Evolutionary conservation across 805 yeast species (phyloP).

Genomic region (Teunomyces stri): DNA sequence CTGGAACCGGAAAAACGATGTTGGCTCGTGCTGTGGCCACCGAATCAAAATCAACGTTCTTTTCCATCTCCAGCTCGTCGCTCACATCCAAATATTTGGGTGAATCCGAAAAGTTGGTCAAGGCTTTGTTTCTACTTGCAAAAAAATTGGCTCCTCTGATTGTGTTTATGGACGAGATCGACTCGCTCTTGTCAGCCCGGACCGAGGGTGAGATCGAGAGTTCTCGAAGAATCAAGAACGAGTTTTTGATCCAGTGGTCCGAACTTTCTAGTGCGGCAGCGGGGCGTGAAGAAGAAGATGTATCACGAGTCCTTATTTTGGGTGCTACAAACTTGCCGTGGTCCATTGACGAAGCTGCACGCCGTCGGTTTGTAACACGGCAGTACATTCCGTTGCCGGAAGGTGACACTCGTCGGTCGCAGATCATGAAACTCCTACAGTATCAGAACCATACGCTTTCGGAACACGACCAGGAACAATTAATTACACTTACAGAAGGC

Average conservation of each 20-base stretch:
- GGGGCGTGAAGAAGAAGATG: slow-evolving; percentile 51
- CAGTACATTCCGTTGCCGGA: slow-evolving; percentile 96
- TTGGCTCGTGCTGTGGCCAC: slow-evolving; percentile 95
- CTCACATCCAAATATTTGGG: slow-evolving; percentile 86
- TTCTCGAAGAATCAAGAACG: slow-evolving; percentile 85
- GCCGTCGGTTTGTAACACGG: slow-evolving; percentile 86
- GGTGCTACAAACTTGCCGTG: slow-evolving; percentile 97
- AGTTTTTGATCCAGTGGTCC: slow-evolving; percentile 93
- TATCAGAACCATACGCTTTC: slow-evolving; percentile 71
- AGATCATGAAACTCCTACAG: slow-evolving; percentile 61
- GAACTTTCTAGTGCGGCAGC: slow-evolving; percentile 83
- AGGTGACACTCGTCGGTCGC: slow-evolving; percentile 71
- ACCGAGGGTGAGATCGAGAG: slow-evolving; percentile 81
- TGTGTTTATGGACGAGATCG: slow-evolving; percentile 94
- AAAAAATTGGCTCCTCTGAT: slow-evolving; percentile 86
- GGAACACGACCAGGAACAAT: slow-evolving; percentile 57
- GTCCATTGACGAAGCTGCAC: slow-evolving; percentile 96
- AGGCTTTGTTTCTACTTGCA: slow-evolving; percentile 84
- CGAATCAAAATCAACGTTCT: slow-evolving; percentile 89
- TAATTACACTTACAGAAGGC: slow-evolving; percentile 69
- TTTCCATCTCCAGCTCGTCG: slow-evolving; percentile 86
- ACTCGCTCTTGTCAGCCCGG: slow-evolving; percentile 80
- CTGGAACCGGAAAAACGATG: slow-evolving; percentile 99
- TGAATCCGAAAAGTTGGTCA: slow-evolving; percentile 89
- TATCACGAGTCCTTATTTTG: slow-evolving; percentile 71